Percentiles rank a stretch among this genome's conserved stretches.
Evolutionary conservation across 371 early-diverging fungal species (phyloP).

Genomic region (Mucor velutinosus): DNA sequence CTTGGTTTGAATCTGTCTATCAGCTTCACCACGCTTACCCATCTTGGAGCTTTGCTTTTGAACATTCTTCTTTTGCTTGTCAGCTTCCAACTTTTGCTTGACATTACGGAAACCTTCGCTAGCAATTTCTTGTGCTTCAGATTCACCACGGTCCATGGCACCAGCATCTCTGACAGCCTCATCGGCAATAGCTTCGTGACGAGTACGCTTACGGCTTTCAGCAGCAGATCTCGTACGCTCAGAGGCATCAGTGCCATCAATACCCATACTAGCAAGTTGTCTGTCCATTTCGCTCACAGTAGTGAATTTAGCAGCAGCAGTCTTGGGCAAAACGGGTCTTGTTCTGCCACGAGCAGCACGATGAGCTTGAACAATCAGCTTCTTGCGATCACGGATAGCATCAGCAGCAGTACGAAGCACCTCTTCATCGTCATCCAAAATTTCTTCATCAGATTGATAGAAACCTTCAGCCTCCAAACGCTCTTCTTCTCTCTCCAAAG

Average conservation of each 20-base stretch:
- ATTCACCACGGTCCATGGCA: constrained; percentile 55
- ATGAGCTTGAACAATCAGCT: constrained; percentile 75
- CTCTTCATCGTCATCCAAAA: constrained; percentile 75
- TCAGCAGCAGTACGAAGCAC: constrained; percentile 77
- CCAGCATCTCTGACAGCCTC: constrained; percentile 61
- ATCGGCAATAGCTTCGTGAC: constrained; percentile 70
- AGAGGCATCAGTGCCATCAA: constrained; percentile 54
- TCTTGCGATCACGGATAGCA: constrained; percentile 85
- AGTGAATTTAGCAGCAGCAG: constrained; percentile 47
- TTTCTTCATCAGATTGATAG: constrained; percentile 86
- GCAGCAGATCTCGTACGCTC: constrained; percentile 56
- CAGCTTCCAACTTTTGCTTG: constrained; percentile 69
- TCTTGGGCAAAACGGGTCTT: constrained; percentile 63
- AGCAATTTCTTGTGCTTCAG: constrained; percentile 63
- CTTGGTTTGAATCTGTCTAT: constrained; percentile 85
- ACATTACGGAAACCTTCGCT: constrained; percentile 80
- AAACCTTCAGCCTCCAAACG: constrained; percentile 89
- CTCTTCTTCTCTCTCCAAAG: constrained; percentile 98
- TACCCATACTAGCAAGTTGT: constrained; percentile 64
- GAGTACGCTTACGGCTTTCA: constrained; percentile 68
- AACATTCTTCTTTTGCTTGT: constrained; percentile 72
- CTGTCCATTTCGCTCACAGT: constrained; percentile 62
- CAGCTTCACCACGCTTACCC: constrained; percentile 93
- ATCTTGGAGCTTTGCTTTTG: constrained; percentile 74
- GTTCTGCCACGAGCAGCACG: constrained; percentile 75